phyloP scores from a whole-genome alignment of 768 basidiomycete species.

The Boletus pseudo-olivaceus region DNA sequence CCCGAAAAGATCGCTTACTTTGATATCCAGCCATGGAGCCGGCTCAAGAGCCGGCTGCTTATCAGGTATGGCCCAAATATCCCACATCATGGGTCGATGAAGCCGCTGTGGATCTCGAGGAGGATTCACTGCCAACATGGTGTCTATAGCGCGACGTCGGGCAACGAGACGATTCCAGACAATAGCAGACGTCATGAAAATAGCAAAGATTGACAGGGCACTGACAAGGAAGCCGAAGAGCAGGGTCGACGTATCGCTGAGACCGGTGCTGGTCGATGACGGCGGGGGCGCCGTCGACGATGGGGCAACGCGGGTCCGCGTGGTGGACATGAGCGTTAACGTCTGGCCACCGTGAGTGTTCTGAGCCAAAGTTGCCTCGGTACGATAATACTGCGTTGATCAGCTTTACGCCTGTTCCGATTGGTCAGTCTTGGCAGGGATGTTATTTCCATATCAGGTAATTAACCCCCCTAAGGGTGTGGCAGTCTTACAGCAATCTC shows the following conservation, averaged over 20 bases:
- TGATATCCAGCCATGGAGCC: conserved; percentile 16
- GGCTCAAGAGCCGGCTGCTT: too few relatives aligned
- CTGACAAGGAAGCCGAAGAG: conserved; percentile 33
- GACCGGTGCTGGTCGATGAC: neutral
- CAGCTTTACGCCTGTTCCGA: conserved; percentile 6
- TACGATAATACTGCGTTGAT: neutral
- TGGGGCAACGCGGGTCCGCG: neutral
- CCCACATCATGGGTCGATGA: conserved; percentile 23
- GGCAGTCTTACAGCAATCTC: neutral
- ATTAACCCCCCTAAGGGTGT: neutral
- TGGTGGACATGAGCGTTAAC: conserved; percentile 22
- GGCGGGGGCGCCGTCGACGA: conserved; percentile 2
- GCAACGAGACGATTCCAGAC: conserved; percentile 33
- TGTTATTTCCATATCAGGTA: neutral
- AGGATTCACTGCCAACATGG: conserved; percentile 5
- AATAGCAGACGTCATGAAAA: conserved; percentile 30
- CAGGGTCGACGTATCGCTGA: conserved; percentile 21
- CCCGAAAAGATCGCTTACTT: conserved; percentile 22
- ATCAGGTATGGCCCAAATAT: conserved; percentile 15
- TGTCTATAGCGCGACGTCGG: conserved; percentile 28
- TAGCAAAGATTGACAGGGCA: conserved; percentile 29
- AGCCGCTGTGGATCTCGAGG: neutral
- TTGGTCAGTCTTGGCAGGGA: conserved; percentile 14
- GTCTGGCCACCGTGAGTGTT: conserved; percentile 8
- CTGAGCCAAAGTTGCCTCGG: conserved; percentile 10